Evolutionary conservation across 257 asterid genomes (phyloP).

Genomic region (Solanum lycopersicoides): DNA sequence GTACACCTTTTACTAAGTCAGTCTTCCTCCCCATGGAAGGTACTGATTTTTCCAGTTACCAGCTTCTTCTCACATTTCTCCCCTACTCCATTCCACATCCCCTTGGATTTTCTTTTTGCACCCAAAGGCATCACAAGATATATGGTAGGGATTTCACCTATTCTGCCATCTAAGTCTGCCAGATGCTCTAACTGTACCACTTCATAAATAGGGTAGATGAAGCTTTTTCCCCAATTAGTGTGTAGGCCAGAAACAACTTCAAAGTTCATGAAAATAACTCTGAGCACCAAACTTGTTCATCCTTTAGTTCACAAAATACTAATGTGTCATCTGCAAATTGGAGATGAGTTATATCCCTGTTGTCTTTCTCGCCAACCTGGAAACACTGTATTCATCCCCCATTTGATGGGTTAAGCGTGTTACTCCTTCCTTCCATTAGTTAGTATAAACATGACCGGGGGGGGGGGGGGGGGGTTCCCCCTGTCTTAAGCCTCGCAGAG

Average conservation of each 20-base stretch:
- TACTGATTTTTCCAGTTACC: background rate
- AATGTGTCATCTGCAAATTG: background rate
- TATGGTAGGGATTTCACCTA: background rate
- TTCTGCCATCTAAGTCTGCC: background rate
- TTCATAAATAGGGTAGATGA: background rate
- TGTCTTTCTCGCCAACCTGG: background rate
- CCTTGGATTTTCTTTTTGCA: background rate
- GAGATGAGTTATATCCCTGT: background rate
- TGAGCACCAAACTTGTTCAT: background rate
- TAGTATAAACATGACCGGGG: background rate
- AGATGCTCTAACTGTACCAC: background rate
- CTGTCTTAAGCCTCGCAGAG: background rate
- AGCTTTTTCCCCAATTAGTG: background rate
- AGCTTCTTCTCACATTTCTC: background rate
- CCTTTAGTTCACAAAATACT: background rate
- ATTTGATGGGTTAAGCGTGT: background rate
- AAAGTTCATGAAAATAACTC: background rate
- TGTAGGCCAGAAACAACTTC: background rate
- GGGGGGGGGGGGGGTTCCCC: background rate
- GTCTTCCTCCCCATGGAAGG: background rate
- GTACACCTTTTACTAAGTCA: background rate
- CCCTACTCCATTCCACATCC: background rate
- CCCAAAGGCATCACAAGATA: background rate
- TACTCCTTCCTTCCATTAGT: background rate
- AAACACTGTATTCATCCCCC: background rate